phyloP scores from a whole-genome alignment of 495 filamentous ascomycete species.

The Talaromyces wortmannii region DNA sequence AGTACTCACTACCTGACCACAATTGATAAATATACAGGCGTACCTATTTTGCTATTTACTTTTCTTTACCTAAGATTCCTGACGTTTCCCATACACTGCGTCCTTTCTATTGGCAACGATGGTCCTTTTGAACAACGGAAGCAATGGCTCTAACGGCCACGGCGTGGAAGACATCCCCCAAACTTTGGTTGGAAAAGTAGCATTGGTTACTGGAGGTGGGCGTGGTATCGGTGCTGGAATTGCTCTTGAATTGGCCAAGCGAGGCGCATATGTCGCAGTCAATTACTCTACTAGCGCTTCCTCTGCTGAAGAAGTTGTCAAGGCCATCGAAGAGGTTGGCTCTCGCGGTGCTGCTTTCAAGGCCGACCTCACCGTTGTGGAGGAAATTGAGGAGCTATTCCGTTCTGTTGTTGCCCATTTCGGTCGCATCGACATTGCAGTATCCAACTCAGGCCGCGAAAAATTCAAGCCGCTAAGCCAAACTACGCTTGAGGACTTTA shows the following conservation, averaged over 20 bases:
- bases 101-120: neutral
- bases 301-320: constrained; percentile 56
- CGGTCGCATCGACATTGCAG: constrained; percentile 67
- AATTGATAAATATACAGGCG: neutral
- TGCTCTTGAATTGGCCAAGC: constrained; percentile 67
- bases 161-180: neutral
- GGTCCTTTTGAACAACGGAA: constrained; percentile 1
- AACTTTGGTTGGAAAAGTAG: constrained; percentile 57
- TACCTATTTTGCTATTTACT: neutral
- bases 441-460: constrained; percentile 51
- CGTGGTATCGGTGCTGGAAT: constrained; percentile 72
- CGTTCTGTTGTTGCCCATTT: constrained; percentile 56
- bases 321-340: constrained; percentile 52
- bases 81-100: neutral
- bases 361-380: constrained; percentile 64
- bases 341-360: constrained; percentile 61
- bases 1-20: neutral
- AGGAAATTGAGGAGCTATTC: constrained; percentile 59
- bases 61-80: neutral
- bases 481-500: constrained; percentile 67
- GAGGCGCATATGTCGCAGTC: constrained; percentile 65
- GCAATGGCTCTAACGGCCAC: constrained; percentile 1
- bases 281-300: constrained; percentile 65
- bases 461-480: constrained; percentile 48
- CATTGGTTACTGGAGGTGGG: constrained; percentile 64